Base-by-base conservation (phyloP, 176 grass and related monocot genomes). In the Puccinellia tenuiflora region DNA sequence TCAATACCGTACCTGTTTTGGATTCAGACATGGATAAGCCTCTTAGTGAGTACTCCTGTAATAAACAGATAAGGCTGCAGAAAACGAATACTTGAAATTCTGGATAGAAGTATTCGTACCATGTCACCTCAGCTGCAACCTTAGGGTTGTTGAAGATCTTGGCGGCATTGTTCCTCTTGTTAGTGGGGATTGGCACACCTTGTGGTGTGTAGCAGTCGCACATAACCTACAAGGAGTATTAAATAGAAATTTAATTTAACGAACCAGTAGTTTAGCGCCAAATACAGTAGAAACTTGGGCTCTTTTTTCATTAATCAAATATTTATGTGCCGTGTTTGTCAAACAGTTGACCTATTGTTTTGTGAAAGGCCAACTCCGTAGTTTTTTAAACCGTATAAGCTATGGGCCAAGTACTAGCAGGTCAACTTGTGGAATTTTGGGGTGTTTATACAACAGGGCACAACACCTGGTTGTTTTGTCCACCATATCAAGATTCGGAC, bases 121-220 rank as follows among this genome's bases (percentile, higher is more conserved):
- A 97, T 73, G 95, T 53, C 65, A 88, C 92, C 81, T 94, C 95
- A 73, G 81, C 81, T 34, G 38, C 75, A 50, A 97, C 95, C 4
- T 74, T 76, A 17, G 95, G 88, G 78, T 86, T 77, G 92, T 85
- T 89, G 68, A 97, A 97, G 64, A 94, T 86, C 80, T 86, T 92
- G 63, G 95, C 95, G 28, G 95, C 92, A 66, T 88, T 91, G 88
- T 75, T 7, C 82, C 95, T 91, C 84, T 97, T 97, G 92, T 97
- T 97, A 16, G 86, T 94, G 17, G 90, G 90, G 52, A 97, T 91
- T 52, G 95, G 86, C 64, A 55, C 88, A 5, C 92, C 95, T 86
- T 92, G 90, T 26, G 95, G 95, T 37, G 95, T 97, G 68, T 94
- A 94, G 77, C 95, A 97, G 89, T 97, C 92, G 43, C 95, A 97